Percentiles rank a stretch among this genome's conserved stretches.
These are phyloP conservation scores for Eucalyptus urophylla DNA, from an alignment of 345 rosid genomes.

Conservation along the genomic window DNA sequence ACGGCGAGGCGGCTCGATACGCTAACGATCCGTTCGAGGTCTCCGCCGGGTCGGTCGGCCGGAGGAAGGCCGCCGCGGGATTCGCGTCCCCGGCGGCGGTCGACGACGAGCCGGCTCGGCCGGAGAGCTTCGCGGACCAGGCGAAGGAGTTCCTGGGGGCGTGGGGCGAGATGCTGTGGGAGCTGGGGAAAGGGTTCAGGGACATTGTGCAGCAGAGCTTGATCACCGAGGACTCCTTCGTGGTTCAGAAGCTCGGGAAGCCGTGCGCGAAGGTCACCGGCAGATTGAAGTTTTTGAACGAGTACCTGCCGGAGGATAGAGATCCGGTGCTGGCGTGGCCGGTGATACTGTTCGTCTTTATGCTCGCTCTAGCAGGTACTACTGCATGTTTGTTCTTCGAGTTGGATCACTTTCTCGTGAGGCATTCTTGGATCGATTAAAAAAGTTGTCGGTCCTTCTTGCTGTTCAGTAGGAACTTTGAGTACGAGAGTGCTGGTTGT, in stretches of 20 bases:
- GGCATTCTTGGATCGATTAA: not conserved
- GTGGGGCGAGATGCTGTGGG: constrained; percentile 89
- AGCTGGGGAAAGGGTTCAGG: constrained; percentile 66
- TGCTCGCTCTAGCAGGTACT: constrained; percentile 76
- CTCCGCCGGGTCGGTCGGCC: not conserved
- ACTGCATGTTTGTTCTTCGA: not conserved
- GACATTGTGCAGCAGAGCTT: constrained; percentile 60
- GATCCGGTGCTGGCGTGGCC: constrained; percentile 88
- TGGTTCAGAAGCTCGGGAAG: constrained; percentile 57
- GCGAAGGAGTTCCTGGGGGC: constrained; percentile 60
- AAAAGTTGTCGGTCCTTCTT: not conserved
- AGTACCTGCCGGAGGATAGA: constrained; percentile 95
- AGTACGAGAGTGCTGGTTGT: not conserved
- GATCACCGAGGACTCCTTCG: constrained; percentile 54
- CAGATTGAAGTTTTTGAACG: constrained; percentile 65
- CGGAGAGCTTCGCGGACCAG: constrained; percentile 62
- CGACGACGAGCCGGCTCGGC: constrained; percentile 2
- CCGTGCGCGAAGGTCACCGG: constrained; percentile 51
- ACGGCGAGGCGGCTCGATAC: constrained; percentile 23
- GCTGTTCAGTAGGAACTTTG: not conserved
- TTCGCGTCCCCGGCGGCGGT: not conserved
- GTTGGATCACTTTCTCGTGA: not conserved
- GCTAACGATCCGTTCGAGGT: constrained; percentile 17
- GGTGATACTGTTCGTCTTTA: constrained; percentile 48
- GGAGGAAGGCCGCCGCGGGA: not conserved